Evolutionary conservation across 495 filamentous ascomycete species (phyloP).

Genomic region (Penicillium lagena): DNA sequence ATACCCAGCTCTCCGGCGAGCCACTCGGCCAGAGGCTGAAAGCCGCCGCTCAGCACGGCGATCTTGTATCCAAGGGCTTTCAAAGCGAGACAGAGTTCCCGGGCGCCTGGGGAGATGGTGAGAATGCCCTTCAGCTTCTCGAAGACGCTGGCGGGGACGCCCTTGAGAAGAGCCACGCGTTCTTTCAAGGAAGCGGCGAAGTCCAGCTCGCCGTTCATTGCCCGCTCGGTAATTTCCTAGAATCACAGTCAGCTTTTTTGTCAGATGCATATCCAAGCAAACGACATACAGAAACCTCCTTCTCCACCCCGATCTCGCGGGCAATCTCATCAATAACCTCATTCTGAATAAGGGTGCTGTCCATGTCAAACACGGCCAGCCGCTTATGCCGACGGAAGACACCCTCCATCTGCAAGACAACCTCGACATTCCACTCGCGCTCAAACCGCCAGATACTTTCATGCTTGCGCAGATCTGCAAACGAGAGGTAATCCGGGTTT

Average conservation of each 20-base stretch:
- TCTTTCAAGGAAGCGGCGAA: slow-evolving; percentile 76
- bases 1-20: slow-evolving; percentile 72
- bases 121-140: slow-evolving; percentile 64
- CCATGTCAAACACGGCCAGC: slow-evolving; percentile 95
- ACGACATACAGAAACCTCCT: slow-evolving; percentile 50
- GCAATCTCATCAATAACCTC: slow-evolving; percentile 96
- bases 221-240: slow-evolving; percentile 75
- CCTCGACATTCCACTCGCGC: slow-evolving; percentile 81
- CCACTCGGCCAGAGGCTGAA: slow-evolving; percentile 82
- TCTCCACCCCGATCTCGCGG: slow-evolving; percentile 66
- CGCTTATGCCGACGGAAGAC: slow-evolving; percentile 72
- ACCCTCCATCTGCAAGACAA: slow-evolving; percentile 62
- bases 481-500: slow-evolving; percentile 58
- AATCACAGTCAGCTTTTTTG: slow-evolving; percentile 3
- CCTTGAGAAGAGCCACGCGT: slow-evolving; percentile 73
- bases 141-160: slow-evolving; percentile 73
- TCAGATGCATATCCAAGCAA: slow-evolving; percentile 13
- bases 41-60: slow-evolving; percentile 87
- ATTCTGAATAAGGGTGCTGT: slow-evolving; percentile 90
- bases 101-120: slow-evolving; percentile 75
- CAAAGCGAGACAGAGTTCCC: slow-evolving; percentile 62
- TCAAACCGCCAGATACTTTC: slow-evolving; percentile 78
- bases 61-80: slow-evolving; percentile 74
- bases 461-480: slow-evolving; percentile 65
- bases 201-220: slow-evolving; percentile 97